Percentiles rank a stretch among this genome's conserved stretches.
Evolutionary conservation across 2,329 filamentous ascomycete genomes (phyloP).

Genomic region (Fusarium tricinctum): DNA sequence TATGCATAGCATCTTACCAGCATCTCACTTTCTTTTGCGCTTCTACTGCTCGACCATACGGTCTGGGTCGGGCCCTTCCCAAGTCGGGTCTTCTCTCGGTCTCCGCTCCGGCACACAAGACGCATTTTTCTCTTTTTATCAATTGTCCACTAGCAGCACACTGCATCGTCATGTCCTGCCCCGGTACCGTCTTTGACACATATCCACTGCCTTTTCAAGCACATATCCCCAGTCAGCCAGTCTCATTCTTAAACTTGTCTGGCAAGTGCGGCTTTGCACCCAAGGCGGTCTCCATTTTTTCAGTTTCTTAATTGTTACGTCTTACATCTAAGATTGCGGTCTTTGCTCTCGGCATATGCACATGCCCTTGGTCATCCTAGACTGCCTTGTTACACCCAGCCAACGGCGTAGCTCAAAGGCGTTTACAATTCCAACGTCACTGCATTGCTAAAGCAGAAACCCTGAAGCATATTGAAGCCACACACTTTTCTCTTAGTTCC

Average conservation of each 20-base stretch:
- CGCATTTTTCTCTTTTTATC: conserved; percentile 27
- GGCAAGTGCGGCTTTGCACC: conserved; percentile 26
- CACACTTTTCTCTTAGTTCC: conserved; percentile 36
- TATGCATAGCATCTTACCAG: conserved; percentile 52
- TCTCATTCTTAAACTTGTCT: conserved; percentile 30
- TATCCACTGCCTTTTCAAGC: conserved; percentile 45
- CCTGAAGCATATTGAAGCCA: conserved; percentile 46
- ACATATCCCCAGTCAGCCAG: conserved; percentile 22
- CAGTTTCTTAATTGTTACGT: conserved; percentile 38
- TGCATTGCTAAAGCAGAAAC: conserved; percentile 40
- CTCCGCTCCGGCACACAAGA: conserved; percentile 42
- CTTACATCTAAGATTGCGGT: conserved; percentile 37
- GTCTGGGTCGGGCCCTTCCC: conserved; percentile 40
- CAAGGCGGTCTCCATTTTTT: conserved; percentile 28
- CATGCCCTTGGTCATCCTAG: conserved; percentile 43
- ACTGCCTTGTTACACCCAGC: conserved; percentile 44
- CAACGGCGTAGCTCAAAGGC: conserved; percentile 43
- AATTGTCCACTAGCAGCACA: conserved; percentile 26
- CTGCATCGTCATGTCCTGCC: conserved; percentile 38
- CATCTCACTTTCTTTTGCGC: conserved; percentile 36
- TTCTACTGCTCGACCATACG: conserved; percentile 32
- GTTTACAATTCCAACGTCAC: conserved; percentile 47
- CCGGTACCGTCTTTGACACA: conserved; percentile 42
- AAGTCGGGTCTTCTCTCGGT: conserved; percentile 41
- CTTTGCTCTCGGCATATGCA: conserved; percentile 49